Evolutionary conservation across 2,329 filamentous ascomycete genomes (phyloP).

Genomic region (Myriosclerotinia duriaeana): DNA sequence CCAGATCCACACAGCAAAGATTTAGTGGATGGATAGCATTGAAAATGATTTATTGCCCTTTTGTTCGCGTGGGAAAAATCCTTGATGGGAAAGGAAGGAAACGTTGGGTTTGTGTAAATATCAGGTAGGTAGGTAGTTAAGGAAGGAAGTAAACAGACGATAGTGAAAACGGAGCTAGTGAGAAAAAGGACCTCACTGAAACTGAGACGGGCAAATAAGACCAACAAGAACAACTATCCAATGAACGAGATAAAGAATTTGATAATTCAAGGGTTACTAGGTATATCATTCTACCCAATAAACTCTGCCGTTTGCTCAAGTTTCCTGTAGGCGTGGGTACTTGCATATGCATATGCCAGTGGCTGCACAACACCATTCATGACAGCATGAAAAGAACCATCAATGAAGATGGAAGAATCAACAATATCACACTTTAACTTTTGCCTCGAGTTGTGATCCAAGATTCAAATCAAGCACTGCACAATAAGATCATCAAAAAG

Average conservation of each 20-base stretch:
- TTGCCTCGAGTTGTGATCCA: not conserved
- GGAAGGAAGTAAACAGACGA: conserved; percentile 7
- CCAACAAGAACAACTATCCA: not conserved
- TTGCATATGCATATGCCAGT: conserved; percentile 10
- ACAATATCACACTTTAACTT: not conserved
- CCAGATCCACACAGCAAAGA: not conserved
- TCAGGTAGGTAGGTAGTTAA: not conserved
- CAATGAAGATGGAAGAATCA: not conserved
- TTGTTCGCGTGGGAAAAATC: not conserved
- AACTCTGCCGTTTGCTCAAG: not conserved
- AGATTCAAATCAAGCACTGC: not conserved
- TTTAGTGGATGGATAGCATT: not conserved
- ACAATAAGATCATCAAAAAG: not conserved
- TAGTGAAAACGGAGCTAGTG: conserved; percentile 2
- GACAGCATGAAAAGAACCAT: not conserved
- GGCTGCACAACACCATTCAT: not conserved
- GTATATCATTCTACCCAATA: not conserved
- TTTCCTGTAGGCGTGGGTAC: not conserved
- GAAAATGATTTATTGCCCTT: not conserved
- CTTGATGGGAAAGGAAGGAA: not conserved
- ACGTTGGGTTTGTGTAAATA: too few relatives aligned
- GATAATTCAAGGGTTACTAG: not conserved
- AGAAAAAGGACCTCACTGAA: not conserved
- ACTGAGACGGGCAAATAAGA: not conserved
- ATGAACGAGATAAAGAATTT: not conserved